These are phyloP conservation scores for Stagonosporopsis tanaceti DNA, from an alignment of 2,329 filamentous ascomycete genomes.

Conservation along the genomic window DNA sequence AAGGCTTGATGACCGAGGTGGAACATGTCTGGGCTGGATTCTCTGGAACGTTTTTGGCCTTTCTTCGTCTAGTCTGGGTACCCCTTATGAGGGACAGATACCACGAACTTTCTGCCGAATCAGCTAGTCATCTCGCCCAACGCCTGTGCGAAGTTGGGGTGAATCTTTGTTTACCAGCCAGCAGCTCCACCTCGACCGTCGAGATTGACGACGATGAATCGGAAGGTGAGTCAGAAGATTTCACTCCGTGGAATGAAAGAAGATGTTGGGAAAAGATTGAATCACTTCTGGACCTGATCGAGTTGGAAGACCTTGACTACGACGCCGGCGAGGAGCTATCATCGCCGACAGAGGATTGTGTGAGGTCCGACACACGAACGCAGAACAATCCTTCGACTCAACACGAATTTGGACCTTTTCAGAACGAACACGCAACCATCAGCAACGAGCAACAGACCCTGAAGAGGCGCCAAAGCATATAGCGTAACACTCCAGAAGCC, in stretches of 20 bases:
- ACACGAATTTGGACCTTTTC: neutral
- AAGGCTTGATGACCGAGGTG: neutral
- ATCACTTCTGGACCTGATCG: neutral
- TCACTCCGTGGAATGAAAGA: neutral
- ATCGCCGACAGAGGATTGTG: neutral
- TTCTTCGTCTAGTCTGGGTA: neutral
- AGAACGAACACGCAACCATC: neutral
- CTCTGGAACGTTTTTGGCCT: neutral
- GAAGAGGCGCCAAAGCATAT: neutral
- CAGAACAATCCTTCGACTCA: neutral
- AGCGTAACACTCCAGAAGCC: neutral
- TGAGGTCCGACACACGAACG: neutral
- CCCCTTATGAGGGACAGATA: neutral
- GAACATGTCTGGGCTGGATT: neutral
- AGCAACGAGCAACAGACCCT: neutral
- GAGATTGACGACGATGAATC: neutral
- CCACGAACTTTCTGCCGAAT: neutral
- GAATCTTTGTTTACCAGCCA: neutral
- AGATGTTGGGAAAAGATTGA: neutral
- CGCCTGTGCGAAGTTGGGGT: neutral
- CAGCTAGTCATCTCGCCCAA: neutral
- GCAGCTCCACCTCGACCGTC: neutral
- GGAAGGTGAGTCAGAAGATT: neutral
- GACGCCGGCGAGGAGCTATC: neutral
- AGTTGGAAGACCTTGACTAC: neutral